Conservation (phyloP, 2,329 filamentous ascomycete species). For the Bipolaris victoriae region DNA sequence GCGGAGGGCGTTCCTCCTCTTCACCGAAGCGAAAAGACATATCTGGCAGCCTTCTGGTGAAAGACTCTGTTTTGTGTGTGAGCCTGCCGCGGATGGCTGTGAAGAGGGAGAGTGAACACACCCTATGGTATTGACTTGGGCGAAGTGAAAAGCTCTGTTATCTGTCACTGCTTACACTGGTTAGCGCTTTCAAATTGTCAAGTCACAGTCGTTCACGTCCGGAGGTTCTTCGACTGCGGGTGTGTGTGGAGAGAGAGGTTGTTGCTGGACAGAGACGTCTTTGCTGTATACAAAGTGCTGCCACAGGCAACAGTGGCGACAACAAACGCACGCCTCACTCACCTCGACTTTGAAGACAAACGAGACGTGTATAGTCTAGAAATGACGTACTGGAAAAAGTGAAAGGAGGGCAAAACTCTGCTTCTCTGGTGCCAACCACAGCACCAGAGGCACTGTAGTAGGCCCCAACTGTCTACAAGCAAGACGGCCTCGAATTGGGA, state of each 20-base stretch:
- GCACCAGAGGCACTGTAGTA: background rate
- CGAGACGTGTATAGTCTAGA: background rate
- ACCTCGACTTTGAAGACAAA: slow-evolving; percentile 10
- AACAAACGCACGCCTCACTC: slow-evolving; percentile 26
- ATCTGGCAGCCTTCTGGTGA: background rate
- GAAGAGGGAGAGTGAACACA: slow-evolving; percentile 1
- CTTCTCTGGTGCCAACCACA: background rate
- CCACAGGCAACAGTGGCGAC: slow-evolving; percentile 26
- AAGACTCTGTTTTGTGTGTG: slow-evolving; percentile 2
- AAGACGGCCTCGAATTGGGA: background rate
- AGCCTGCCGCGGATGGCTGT: background rate
- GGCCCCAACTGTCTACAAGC: background rate
- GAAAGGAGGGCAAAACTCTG: background rate
- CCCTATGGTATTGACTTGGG: background rate
- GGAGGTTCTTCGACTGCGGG: background rate
- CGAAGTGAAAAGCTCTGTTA: background rate
- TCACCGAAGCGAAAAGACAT: slow-evolving; percentile 27
- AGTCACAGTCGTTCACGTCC: background rate
- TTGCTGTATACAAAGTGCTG: slow-evolving; percentile 12
- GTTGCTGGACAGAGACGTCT: background rate
- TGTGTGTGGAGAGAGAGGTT: background rate
- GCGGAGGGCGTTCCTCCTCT: slow-evolving; percentile 37
- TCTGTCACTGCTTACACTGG: background rate
- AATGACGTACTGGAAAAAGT: background rate
- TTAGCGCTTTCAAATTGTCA: background rate